Evolutionary conservation across 139 green algal species (phyloP).

Genomic region (Pleodorina starrii): DNA sequence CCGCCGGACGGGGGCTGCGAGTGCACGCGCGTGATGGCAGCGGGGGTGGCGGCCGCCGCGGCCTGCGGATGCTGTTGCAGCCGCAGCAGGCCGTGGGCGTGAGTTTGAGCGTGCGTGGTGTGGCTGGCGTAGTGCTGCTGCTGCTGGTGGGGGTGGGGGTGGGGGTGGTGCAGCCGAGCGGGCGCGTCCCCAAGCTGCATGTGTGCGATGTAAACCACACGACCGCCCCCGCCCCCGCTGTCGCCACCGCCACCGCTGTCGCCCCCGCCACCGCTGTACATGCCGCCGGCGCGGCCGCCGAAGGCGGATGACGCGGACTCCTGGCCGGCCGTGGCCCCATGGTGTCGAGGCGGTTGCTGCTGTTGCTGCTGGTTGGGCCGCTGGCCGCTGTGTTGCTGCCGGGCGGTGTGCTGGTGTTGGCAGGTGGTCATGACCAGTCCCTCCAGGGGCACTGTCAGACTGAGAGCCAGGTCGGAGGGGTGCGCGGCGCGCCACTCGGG

Average conservation of each 20-base stretch:
- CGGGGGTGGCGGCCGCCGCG: too few species aligned
- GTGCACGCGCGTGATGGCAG: background rate
- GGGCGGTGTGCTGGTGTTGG: too few species aligned
- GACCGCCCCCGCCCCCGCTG: background rate
- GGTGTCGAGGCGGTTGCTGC: background rate
- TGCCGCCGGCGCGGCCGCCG: too few species aligned
- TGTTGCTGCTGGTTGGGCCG: too few species aligned
- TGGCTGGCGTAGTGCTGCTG: background rate
- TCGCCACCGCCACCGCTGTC: background rate
- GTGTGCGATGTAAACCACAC: slow-evolving; percentile 20
- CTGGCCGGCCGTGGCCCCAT: too few species aligned
- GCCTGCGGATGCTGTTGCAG: background rate
- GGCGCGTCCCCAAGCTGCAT: background rate
- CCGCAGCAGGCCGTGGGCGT: background rate
- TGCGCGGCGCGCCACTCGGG: slow-evolving; percentile 1
- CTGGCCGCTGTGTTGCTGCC: too few species aligned
- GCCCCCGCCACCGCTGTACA: too few species aligned
- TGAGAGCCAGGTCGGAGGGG: slow-evolving; percentile 21
- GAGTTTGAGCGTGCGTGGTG: background rate
- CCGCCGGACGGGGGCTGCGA: background rate
- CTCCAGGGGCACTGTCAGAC: slow-evolving; percentile 25
- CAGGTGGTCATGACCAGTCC: slow-evolving; percentile 15
- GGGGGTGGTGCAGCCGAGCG: background rate
- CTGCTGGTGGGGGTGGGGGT: background rate
- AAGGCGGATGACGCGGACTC: background rate